Evolutionary conservation across 148 eudicot species (phyloP).

Genomic region (Spergularia marina): DNA sequence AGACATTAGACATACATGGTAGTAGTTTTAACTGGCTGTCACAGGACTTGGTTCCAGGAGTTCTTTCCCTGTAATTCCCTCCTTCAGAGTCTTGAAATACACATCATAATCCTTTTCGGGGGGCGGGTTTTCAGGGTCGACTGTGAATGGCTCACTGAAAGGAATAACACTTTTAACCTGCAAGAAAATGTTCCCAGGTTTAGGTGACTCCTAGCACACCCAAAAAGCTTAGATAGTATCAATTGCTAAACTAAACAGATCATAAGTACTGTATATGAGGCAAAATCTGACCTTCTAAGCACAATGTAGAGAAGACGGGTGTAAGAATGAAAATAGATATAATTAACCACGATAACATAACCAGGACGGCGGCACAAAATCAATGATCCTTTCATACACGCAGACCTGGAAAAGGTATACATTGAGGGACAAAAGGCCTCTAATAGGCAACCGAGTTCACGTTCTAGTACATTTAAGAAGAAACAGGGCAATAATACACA

Average conservation of each 20-base stretch:
- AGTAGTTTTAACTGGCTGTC: conserved; percentile 11
- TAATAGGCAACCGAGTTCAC: background rate
- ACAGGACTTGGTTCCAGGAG: conserved; percentile 54
- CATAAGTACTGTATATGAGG: background rate
- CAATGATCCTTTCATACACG: too few relatives aligned
- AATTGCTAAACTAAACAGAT: background rate
- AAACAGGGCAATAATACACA: background rate
- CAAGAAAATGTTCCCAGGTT: conserved; percentile 8
- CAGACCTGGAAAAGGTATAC: too few relatives aligned
- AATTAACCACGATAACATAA: too few relatives aligned
- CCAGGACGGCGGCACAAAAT: too few relatives aligned
- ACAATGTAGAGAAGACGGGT: background rate
- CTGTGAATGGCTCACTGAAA: conserved; percentile 76
- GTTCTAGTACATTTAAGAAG: background rate
- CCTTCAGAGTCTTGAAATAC: conserved; percentile 78
- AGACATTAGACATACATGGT: conserved; percentile 8
- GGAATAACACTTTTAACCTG: conserved; percentile 95
- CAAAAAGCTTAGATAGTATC: background rate
- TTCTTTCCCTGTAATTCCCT: conserved; percentile 93
- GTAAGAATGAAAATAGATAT: background rate
- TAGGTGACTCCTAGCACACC: background rate
- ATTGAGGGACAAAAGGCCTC: too few relatives aligned
- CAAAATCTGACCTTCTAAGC: background rate
- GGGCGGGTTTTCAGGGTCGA: conserved; percentile 91
- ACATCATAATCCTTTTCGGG: conserved; percentile 88